Base-by-base conservation (phyloP, 192 early-diverging fungal genomes). In the Coemansia sp. region DNA sequence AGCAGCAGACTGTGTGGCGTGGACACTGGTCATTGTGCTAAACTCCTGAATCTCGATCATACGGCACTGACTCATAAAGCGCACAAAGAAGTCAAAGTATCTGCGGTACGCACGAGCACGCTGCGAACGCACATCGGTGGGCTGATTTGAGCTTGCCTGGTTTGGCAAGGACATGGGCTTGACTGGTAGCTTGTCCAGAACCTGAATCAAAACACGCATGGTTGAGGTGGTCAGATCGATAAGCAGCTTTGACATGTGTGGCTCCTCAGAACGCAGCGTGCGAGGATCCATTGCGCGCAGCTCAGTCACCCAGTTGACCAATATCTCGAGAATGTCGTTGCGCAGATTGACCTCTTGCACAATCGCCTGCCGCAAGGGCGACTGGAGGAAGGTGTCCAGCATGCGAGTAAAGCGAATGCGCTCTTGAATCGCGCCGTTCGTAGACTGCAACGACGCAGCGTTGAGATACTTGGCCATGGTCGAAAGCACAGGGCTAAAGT, bases 41-140 rank as follows among this genome's bases (percentile, higher is more conserved):
- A 80, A 80, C 66, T 79, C 78, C 43, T 84, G 81, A 55, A 83
- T 83, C 70, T 83, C 81, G 28, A 83, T 68, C 81, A 83, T 84
- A 56, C 82, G 78, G 78, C 77, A 80, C 66, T 84, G 82, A 71
- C 78, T 84, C 78, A 84, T 84, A 32, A 84, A 80, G 57, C 82
- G 77, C 73, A 84, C 78, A 68, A 84, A 84, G 69, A 84, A 84
- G 66, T 84, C 82, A 77, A 80, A 84, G 72, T 84, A 84, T 17
- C 82, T 70, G 55, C 78, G 77, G 65, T 77, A 84, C 0, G 78
- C 78, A 35, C 78, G 77, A 65, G 66, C 68, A 15, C 82, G 73
- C 66, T 74, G 70, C 51, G 78, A 72, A 14, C 82, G 77, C 48
- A 84, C 78, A 14, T 84, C 82, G 0, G 65, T 59, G 12, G 78